Evolutionary conservation across 306 rosid genomes (phyloP), one percentile per base, ranked within the genome.

Genomic region (Lathyrus aphaca): DNA sequence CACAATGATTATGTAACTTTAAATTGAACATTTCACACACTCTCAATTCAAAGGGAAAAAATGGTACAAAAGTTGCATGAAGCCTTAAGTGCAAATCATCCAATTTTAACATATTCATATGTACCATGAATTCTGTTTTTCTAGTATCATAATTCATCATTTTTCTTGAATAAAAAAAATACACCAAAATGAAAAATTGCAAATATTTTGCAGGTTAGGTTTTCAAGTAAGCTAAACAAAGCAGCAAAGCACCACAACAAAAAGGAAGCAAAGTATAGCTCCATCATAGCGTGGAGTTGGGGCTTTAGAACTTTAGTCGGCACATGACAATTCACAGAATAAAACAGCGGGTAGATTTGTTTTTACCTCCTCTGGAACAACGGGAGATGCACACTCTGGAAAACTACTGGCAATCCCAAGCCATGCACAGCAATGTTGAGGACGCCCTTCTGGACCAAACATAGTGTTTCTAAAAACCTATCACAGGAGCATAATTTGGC

Each of bases 401-500:
- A 94, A 91, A 86, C 99, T 94, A 81, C 99, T 94, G 53, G 99
- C 99, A 62, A 94, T 81, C 59, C 99, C 96, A 78, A 91, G 97
- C 99, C 99, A 94, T 49, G 99, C 96, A 84, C 99, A 94, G 61
- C 99, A 94, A 84, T 94, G 99, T 46, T 94, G 97, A 65, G 99
- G 99, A 73, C 97, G 96, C 39, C 99, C 99, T 86, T 94, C 99
- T 19, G 99, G 97, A 68, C 99, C 99, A 84, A 94, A 94, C 97
- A 94, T 94, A 37, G 99, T 94, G 83, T 94, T 94, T 76, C 99
- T 91, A 74, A 94, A 94, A 56, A 94, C 97, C 99, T 94, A 37
- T 66, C 17, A 37, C 17, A 65, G 77, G 69, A 78, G 74, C 57
- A 30, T 74, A 78, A 70, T 46, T 73, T 13, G 62, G 63, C 25